Base-by-base conservation (phyloP, 1,139 yeast species). In the Geotrichum bryndzae region DNA sequence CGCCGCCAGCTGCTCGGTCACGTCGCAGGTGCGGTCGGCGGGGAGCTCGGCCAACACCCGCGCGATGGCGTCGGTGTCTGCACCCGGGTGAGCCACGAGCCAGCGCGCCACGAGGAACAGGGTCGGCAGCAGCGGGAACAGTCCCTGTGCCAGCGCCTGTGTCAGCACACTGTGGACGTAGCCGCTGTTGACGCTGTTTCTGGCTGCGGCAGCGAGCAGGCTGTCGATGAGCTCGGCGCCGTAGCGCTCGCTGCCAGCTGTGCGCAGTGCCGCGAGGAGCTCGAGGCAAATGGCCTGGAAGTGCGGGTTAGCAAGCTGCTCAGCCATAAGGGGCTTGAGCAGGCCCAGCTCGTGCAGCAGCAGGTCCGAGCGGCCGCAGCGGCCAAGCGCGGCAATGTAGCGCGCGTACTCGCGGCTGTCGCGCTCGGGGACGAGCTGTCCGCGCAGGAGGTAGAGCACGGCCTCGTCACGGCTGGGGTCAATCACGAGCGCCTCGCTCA, bases 341-440 rank as follows among this genome's bases (percentile, higher is more conserved):
- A 62, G 60, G 15, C 59, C 57, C 72, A 73, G 69, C 55, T 72
- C 74, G 52, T 62, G 60, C 29, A 64, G 33, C 27, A 72, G 61
- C 31, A 67, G 54, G 51, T 67, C 71, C 2, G 68, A 52, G 23
- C 67, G 58, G 23, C 64, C 64, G 58, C 71, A 69, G 31, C 74
- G 62, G n/a, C 72, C 73, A 53, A 70, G 65, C 5, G 74, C 73
- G n/a, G 67, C 64, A 22, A 72, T 59, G 61, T 71, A 72, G 56
- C 68, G 66, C 35, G 63, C 63, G 56, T 66, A 70, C 50, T 65
- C 66, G 4, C 53, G 53, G 3, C 57, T 46, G 48, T 69, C 65
- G 2, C 33, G 33, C 5, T 51, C 53, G 3, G 68, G 64, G 18
- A 65, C 64, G 13, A 70, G 60, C 64, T 63, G 65, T 5, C 67